Evolutionary conservation across 495 filamentous ascomycete genomes (phyloP).

Genomic region (Penicillium simplicissimum): DNA sequence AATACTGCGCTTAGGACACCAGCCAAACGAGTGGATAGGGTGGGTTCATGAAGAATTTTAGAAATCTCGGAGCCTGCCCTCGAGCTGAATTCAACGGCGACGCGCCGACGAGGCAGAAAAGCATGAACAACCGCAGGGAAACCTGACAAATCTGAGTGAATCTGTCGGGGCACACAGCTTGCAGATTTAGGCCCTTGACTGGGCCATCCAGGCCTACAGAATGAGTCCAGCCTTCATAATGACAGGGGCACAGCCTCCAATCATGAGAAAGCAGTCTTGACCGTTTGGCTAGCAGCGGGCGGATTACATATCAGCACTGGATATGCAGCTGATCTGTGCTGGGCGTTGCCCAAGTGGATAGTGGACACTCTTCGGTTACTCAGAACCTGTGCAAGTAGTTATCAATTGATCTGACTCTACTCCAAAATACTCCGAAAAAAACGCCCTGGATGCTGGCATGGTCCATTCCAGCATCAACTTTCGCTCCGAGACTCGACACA

Average conservation of each 20-base stretch:
- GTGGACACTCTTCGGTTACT: too few species aligned
- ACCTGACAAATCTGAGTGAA: not conserved
- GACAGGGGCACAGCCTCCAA: slow-evolving; percentile 2
- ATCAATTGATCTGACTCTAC: not conserved
- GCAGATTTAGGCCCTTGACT: slow-evolving; percentile 4
- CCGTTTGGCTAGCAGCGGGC: not conserved
- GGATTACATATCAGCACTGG: not conserved
- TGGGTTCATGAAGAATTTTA: slow-evolving; percentile 6
- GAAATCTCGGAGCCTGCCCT: not conserved
- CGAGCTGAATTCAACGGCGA: not conserved
- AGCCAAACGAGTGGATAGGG: not conserved
- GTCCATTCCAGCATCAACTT: not conserved
- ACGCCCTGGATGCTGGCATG: not conserved
- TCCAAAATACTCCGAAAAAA: too few species aligned
- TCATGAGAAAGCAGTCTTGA: not conserved
- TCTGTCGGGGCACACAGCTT: slow-evolving; percentile 1
- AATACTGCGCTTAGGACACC: not conserved
- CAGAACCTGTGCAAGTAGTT: not conserved
- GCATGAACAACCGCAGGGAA: not conserved
- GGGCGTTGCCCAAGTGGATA: not conserved
- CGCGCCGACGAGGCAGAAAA: not conserved
- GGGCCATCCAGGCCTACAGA: not conserved
- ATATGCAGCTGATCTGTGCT: slow-evolving; percentile 4
- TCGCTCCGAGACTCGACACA: not conserved
- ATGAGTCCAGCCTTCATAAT: not conserved